phyloP scores from a whole-genome alignment of 176 grass and related monocot genomes.

The Eremochloa ophiuroides region DNA sequence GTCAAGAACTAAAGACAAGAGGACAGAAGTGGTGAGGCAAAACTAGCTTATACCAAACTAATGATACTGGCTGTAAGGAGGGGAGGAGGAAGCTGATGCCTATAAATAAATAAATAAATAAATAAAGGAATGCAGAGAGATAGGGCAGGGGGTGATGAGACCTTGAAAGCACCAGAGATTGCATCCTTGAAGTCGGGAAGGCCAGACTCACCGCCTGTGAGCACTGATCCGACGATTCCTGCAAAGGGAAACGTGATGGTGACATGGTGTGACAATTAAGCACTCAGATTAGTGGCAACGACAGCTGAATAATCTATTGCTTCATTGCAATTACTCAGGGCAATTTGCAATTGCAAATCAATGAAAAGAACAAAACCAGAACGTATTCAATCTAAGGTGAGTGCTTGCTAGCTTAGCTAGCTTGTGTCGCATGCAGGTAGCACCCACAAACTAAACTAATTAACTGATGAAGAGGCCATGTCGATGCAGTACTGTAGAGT shows the following conservation, averaged over 20 bases:
- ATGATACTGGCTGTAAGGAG: neutral
- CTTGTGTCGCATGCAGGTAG: neutral
- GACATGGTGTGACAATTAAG: neutral
- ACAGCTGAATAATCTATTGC: neutral
- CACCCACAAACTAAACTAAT: neutral
- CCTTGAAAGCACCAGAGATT: constrained; percentile 47
- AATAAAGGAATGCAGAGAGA: neutral
- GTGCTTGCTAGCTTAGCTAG: neutral
- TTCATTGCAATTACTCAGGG: neutral
- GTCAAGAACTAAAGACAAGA: constrained; percentile 28
- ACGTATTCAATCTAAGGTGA: neutral
- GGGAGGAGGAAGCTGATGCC: neutral
- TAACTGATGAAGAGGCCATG: neutral
- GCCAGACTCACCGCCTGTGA: constrained; percentile 27
- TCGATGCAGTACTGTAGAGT: neutral
- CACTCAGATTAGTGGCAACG: neutral
- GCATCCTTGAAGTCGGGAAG: constrained; percentile 30
- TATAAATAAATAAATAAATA: neutral
- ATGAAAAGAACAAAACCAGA: neutral
- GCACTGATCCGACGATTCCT: constrained; percentile 41
- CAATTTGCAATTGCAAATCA: neutral
- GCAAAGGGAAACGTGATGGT: neutral
- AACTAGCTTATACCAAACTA: neutral
- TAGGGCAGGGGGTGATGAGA: neutral
- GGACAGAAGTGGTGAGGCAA: neutral